Conservation (phyloP, 495 filamentous ascomycete species). For the Podospora bellae-mahoneyi region DNA sequence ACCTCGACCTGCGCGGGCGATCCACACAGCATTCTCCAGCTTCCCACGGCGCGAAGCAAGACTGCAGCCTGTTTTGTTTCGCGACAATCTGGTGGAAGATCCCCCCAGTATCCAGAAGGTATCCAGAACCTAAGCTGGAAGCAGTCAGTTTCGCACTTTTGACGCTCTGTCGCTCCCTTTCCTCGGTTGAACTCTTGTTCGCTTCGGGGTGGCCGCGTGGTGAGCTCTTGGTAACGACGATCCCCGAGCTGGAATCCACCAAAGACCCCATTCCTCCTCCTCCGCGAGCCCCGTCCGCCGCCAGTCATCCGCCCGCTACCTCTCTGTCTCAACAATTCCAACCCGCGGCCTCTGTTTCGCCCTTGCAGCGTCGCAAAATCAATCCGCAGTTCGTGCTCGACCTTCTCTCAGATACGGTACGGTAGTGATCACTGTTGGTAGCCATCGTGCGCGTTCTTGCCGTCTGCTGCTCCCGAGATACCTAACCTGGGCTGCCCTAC, state of each 20-base stretch:
- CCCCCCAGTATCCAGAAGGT: too few species aligned
- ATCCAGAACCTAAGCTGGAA: neutral
- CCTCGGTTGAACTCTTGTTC: too few species aligned
- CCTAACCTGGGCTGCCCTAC: neutral
- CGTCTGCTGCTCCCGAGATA: neutral
- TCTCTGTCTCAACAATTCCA: constrained; percentile 10
- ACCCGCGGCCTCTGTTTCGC: neutral
- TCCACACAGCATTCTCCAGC: neutral
- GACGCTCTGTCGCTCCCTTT: neutral
- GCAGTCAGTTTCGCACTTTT: neutral
- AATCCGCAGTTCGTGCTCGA: too few species aligned
- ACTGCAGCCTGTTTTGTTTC: neutral
- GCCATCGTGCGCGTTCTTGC: neutral
- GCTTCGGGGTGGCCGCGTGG: neutral
- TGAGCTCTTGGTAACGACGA: neutral
- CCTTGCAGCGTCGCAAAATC: neutral
- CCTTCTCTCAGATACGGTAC: too few species aligned
- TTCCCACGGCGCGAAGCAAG: neutral
- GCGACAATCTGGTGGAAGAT: neutral
- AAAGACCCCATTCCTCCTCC: neutral
- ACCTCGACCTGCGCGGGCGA: neutral
- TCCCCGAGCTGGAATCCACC: neutral
- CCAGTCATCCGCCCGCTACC: neutral
- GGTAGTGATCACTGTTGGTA: neutral
- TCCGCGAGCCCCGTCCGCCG: neutral